Evolutionary conservation across 2,329 filamentous ascomycete species (phyloP), one percentile per base, ranked within the genome.

Genomic region (Colletotrichum caudatum): DNA sequence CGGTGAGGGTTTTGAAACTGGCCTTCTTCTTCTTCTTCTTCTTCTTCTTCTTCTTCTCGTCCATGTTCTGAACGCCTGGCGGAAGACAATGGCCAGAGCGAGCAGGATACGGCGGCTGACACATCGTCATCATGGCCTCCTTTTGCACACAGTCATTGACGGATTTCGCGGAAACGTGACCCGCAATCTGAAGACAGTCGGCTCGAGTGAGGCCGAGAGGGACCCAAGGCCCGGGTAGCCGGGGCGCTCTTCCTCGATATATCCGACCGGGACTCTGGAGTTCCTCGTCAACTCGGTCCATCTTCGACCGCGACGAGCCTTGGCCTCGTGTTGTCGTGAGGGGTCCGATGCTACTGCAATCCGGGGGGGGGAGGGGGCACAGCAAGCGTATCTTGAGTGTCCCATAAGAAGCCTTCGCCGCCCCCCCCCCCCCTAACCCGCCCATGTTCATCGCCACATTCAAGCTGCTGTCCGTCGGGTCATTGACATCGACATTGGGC

Each of bases 211-310:
- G n/a, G n/a, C 46, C 64, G 53, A 46, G 35, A 54, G 58, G 53
- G 58, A 59, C 39, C 54, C 44, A 58, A 41, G 58, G 64, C 54
- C 69, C 69, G 69, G 53, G 11, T 48, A 68, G 64, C 58, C 69
- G 64, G 59, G 33, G 35, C 44, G 26, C 33, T 39, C 5, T 64
- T 46, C 29, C 44, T n/a, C 44, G 18, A 46, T 46, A 7, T 46
- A 46, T 46, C 44, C 44, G 44, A 39, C n/a, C 20, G 48, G 37
- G 11, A 46, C 35, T 23, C 9, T 48, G n/a, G 18, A n/a, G 54
- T 71, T 50, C 64, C 58, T 59, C 64, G 44, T 60, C 69, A 48
- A 69, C n/a, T 71, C 69, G 69, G 69, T 54, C 64, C 59, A 63
- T 68, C 29, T 71, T 63, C n/a, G 41, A 50, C 69, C 69, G 69